phyloP scores from a whole-genome alignment of 371 early-diverging fungal species.

The Vairimorpha necatrix region DNA sequence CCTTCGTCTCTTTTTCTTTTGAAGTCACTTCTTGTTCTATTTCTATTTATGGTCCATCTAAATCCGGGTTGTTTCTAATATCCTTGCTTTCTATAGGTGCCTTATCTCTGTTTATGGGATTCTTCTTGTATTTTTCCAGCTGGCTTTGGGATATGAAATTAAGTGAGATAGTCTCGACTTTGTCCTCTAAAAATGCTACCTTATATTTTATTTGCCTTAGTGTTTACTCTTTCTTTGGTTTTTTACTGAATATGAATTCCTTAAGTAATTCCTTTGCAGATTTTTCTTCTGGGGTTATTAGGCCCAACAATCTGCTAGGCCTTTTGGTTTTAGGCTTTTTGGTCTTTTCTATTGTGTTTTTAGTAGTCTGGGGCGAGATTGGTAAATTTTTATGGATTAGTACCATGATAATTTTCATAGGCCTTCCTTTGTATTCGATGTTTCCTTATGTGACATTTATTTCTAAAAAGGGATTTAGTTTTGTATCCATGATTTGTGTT shows the following conservation, averaged over 20 bases:
- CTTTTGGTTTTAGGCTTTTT: background rate
- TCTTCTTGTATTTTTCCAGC: background rate
- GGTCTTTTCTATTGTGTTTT: background rate
- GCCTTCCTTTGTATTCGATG: conserved; percentile 19
- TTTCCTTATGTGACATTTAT: background rate
- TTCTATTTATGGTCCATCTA: background rate
- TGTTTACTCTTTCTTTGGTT: conserved; percentile 2
- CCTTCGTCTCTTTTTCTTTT: background rate
- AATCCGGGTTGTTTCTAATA: background rate
- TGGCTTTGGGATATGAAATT: background rate
- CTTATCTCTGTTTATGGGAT: background rate
- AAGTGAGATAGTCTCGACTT: background rate
- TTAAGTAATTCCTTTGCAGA: background rate
- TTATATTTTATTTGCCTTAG: background rate
- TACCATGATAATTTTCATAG: conserved; percentile 1
- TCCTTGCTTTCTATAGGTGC: background rate
- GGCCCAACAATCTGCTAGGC: background rate
- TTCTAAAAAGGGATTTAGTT: background rate
- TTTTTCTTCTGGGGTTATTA: background rate
- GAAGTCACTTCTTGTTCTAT: background rate
- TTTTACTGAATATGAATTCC: background rate
- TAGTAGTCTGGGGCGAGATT: background rate
- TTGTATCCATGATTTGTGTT: background rate
- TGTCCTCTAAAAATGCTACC: background rate
- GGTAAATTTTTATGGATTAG: conserved; percentile 6